Evolutionary conservation across 2,329 filamentous ascomycete species (phyloP), one percentile per base, ranked within the genome.

Genomic region (Cladobotryum protrusum): DNA sequence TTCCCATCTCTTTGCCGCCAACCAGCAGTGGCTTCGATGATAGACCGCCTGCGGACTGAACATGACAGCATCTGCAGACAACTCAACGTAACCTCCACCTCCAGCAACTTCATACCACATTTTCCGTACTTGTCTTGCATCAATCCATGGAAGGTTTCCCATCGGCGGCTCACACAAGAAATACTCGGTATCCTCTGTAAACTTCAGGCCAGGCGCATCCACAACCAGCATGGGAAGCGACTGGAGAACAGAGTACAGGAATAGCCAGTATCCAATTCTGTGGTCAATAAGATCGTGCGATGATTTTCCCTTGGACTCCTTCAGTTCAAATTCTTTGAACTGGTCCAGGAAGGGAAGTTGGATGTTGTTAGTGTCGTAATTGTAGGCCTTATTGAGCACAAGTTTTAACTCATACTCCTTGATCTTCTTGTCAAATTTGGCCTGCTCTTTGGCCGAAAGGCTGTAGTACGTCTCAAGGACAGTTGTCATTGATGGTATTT

Each of bases 301-400:
- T 36, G 72, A 78, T 63, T 81, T 83, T 50, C 82, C 79, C 52
- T 77, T 77, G 17, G 82, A 81, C 53, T 88, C 82, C 43, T 83
- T 82, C 34, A 76, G 69, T 67, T 92, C 88, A 56, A 89, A 87
- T 1, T 81, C 76, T 54, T 81, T 81, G 69, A 87, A 92, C 20
- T 81, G 77, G 5, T 81, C 73, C 32, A 91, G 66, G 64, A 92
- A 90, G 0, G 84, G 79, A 12, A 78, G 72, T 43, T 71, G 66
- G 35, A 77, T 59, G 18, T 72, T 71, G 53, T 79, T 80, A 1
- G 83, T 82, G 57, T 92, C 87, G 41, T 82, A 79, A 57, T 96
- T 95, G 69, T 91, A 91, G 1, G 87, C 86, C 54, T 84, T 85
- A 62, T 86, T 83, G n/a, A 96, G 71, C 33, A 96, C 77, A 17